Base-by-base conservation (phyloP, 169 alveolate species). In the Theileria orientalis region DNA sequence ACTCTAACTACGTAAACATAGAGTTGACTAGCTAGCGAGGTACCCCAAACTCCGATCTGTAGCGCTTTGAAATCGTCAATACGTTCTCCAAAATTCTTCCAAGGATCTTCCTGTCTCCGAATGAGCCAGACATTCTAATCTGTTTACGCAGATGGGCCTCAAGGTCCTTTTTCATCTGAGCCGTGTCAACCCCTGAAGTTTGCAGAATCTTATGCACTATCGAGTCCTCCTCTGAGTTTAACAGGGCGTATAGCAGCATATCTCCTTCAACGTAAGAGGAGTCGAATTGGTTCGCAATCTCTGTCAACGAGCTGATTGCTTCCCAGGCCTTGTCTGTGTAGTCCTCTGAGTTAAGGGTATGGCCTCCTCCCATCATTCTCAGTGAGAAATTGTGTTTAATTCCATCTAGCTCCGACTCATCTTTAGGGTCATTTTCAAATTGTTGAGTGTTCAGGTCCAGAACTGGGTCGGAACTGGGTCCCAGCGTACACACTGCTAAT, bases 321-420 rank as follows among this genome's bases (percentile, higher is more conserved):
- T 92, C 95, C 96, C 96, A 92, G 1, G 96, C 96, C 78, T 92
- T 92, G 52, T 92, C 96, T 0, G 96, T 92, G 86, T 89, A 92
- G 61, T 92, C 96, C 52, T 84, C 89, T 16, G 96, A 87, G 40
- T 92, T 91, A 19, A 92, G 72, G 0, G 92, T 90, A 68, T 89
- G 91, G 27, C 93, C 94, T 30, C 88, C 91, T 32, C 83, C 94
- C 23, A 67, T 46, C 35, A 77, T 78, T 90, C 67, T 82, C 63
- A 79, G 63, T 11, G 75, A 52, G 30, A 40, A 51, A 33, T 54
- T 44, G 33, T 71, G 87, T 33, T 71, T 79, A 16, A 8, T 32
- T 5, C 16, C n/a, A 23, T 40, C 69, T 35, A 9, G 9, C 6
- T 59, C 35, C 69, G 14, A 54, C 13, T 54, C 8, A 54, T 54